Percentiles rank a stretch among this genome's conserved stretches.
Evolutionary conservation across 768 basidiomycete genomes (phyloP).

Genomic region (Lyophyllum atratum): DNA sequence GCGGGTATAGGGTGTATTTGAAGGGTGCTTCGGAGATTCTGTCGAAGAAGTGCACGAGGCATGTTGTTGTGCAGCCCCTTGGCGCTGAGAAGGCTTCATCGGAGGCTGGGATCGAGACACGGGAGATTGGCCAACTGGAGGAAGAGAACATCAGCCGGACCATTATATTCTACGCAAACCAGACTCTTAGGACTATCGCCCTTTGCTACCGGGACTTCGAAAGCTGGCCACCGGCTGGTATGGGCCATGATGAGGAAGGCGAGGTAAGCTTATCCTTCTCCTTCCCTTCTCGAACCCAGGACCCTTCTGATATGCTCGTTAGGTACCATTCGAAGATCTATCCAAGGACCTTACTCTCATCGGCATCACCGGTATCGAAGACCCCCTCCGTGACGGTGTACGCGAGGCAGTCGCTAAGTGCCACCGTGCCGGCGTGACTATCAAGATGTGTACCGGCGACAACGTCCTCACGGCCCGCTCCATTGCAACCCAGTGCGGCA

Average conservation of each 20-base stretch:
- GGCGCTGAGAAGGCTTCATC: slow-evolving; percentile 19
- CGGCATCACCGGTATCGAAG: slow-evolving; percentile 93
- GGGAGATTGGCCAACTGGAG: slow-evolving; percentile 63
- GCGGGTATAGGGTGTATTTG: slow-evolving; percentile 68
- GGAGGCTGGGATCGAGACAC: slow-evolving; percentile 49
- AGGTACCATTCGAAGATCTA: slow-evolving; percentile 73
- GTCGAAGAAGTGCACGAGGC: slow-evolving; percentile 68
- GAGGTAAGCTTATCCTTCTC: slow-evolving; percentile 44
- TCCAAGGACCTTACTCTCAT: slow-evolving; percentile 79
- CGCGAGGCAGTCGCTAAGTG: slow-evolving; percentile 87
- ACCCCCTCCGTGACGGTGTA: slow-evolving; percentile 91
- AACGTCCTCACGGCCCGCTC: slow-evolving; percentile 96
- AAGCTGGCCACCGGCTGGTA: slow-evolving; percentile 76
- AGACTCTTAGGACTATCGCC: slow-evolving; percentile 92
- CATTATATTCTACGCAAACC: slow-evolving; percentile 98
- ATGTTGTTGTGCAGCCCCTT: slow-evolving; percentile 66
- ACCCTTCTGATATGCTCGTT: slow-evolving; percentile 13
- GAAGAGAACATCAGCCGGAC: slow-evolving; percentile 87
- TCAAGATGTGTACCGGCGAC: slow-evolving; percentile 99
- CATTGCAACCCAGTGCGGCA: slow-evolving; percentile 94
- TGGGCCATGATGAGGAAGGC: slow-evolving; percentile 39
- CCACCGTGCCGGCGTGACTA: slow-evolving; percentile 82
- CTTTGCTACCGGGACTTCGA: slow-evolving; percentile 90
- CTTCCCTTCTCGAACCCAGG: slow-evolving; percentile 1
- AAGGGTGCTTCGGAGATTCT: slow-evolving; percentile 97